These are phyloP conservation scores for Sophora flavescens DNA, from an alignment of 306 rosid genomes.

Conservation along the genomic window DNA sequence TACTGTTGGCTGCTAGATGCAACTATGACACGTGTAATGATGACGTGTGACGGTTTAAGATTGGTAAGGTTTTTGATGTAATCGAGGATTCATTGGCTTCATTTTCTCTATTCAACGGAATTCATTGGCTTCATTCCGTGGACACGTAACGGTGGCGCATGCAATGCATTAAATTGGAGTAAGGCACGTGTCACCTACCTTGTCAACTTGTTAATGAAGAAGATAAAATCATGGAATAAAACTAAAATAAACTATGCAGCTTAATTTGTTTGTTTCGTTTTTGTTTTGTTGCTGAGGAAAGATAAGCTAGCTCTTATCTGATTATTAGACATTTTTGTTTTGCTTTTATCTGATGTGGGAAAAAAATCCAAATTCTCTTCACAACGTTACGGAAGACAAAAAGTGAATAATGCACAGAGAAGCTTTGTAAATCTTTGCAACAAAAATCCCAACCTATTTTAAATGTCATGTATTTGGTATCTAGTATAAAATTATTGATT, in stretches of 20 bases:
- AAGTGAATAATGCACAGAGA: no score
- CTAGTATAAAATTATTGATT: no score
- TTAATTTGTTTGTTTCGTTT: background rate
- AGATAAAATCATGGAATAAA: background rate
- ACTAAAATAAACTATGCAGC: background rate
- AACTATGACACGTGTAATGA: slow-evolving; percentile 43
- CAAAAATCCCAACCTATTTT: no score
- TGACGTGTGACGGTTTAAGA: slow-evolving; percentile 37
- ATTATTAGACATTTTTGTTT: no score
- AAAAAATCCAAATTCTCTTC: no score
- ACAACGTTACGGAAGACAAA: no score
- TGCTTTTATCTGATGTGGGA: no score
- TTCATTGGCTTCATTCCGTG: background rate
- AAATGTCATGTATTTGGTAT: no score
- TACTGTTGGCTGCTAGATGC: slow-evolving; percentile 1
- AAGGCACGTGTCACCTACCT: slow-evolving; percentile 47
- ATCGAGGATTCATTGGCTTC: background rate
- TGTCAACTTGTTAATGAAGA: background rate
- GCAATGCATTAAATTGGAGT: slow-evolving; percentile 36
- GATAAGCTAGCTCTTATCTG: background rate
- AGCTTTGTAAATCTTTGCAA: no score
- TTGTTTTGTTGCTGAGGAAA: background rate
- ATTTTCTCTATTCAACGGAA: background rate
- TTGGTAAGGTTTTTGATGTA: background rate
- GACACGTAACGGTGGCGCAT: slow-evolving; percentile 46